phyloP scores from a whole-genome alignment of 2,329 filamentous ascomycete species.

The Trichoderma breve region DNA sequence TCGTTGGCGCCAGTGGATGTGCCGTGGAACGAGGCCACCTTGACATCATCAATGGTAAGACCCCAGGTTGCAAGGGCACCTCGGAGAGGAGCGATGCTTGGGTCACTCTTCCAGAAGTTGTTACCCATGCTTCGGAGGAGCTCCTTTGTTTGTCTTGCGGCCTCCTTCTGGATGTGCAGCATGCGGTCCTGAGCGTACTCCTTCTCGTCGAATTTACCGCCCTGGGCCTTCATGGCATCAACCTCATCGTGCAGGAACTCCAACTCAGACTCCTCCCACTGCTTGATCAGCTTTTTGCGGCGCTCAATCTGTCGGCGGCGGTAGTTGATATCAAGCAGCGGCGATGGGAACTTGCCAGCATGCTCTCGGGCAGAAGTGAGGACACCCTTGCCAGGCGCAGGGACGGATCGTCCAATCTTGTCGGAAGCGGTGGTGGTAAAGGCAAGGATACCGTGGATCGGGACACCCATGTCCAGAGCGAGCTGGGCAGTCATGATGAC shows the following conservation, averaged over 20 bases:
- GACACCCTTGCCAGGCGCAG: constrained; percentile 94
- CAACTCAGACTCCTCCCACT: constrained; percentile 93
- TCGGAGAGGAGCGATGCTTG: constrained; percentile 89
- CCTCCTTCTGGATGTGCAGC: constrained; percentile 80
- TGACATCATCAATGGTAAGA: constrained; percentile 92
- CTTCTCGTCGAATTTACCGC: constrained; percentile 70
- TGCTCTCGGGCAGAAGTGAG: constrained; percentile 92
- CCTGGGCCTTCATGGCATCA: constrained; percentile 82
- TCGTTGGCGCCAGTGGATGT: constrained; percentile 98
- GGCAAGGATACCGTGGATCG: constrained; percentile 91
- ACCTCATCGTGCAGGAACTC: constrained; percentile 92
- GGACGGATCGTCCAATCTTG: constrained; percentile 97
- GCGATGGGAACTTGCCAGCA: constrained; percentile 87
- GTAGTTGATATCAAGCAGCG: constrained; percentile 96
- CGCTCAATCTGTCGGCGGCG: constrained; percentile 91
- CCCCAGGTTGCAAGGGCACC: constrained; percentile 97
- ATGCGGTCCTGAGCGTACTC: constrained; percentile 85
- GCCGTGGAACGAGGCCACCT: constrained; percentile 96
- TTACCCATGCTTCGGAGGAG: constrained; percentile 91
- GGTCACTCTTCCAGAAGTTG: constrained; percentile 97
- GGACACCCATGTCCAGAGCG: constrained; percentile 96
- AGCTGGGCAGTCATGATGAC: constrained; percentile 97
- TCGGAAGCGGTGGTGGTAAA: constrained; percentile 95
- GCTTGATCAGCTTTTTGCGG: constrained; percentile 89
- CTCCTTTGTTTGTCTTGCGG: constrained; percentile 86